phyloP scores from a whole-genome alignment of 768 basidiomycete species.

The Artomyces pyxidatus region DNA sequence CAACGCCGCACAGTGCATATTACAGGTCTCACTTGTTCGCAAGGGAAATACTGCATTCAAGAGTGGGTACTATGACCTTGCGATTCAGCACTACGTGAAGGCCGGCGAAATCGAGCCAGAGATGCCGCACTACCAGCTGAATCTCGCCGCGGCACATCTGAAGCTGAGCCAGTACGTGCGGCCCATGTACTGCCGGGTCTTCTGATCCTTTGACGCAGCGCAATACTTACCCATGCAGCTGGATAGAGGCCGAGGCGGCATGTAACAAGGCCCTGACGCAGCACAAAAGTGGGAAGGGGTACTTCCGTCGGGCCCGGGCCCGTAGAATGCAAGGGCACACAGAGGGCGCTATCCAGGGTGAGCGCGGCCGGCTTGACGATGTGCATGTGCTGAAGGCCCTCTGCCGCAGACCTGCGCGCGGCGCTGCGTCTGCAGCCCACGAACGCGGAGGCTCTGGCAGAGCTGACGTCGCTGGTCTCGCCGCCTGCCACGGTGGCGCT shows the following conservation, averaged over 20 bases:
- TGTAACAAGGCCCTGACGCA: constrained; percentile 58
- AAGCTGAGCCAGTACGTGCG: constrained; percentile 56
- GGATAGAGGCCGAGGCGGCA: constrained; percentile 64
- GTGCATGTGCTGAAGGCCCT: background rate
- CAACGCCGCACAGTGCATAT: too few species aligned
- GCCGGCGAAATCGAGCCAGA: constrained; percentile 64
- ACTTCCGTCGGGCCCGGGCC: constrained; percentile 63
- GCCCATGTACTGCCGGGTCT: background rate
- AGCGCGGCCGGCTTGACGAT: background rate
- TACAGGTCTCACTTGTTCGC: background rate
- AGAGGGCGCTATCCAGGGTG: constrained; percentile 57
- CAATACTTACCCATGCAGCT: constrained; percentile 33
- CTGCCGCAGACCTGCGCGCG: constrained; percentile 46
- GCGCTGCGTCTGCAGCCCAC: constrained; percentile 53
- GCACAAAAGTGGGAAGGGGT: constrained; percentile 60
- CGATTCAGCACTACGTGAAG: constrained; percentile 49
- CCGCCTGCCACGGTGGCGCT: constrained; percentile 9
- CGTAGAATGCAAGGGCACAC: constrained; percentile 48
- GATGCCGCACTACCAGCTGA: constrained; percentile 68
- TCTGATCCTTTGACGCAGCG: background rate
- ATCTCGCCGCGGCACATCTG: constrained; percentile 66
- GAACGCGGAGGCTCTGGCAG: constrained; percentile 54
- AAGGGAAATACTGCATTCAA: constrained; percentile 69
- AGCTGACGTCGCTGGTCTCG: constrained; percentile 37
- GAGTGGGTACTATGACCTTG: constrained; percentile 45